These are phyloP conservation scores for Physocladia obscura DNA, from an alignment of 192 early-diverging fungal species.

Conservation along the genomic window DNA sequence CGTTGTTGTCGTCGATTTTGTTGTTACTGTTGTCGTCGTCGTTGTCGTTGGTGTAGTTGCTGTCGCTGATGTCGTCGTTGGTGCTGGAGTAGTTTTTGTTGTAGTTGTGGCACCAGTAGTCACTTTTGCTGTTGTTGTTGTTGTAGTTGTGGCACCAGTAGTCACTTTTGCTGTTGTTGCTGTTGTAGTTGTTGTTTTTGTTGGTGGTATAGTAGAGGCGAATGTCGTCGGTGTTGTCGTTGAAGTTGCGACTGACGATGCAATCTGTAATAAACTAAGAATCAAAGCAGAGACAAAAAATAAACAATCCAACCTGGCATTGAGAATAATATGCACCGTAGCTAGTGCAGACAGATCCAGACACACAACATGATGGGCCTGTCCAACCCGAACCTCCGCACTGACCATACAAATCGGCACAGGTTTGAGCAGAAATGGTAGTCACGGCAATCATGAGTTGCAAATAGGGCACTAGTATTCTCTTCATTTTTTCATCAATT, in stretches of 20 bases:
- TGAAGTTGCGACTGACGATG: too few relatives aligned
- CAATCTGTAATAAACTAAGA: too few relatives aligned
- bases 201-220: too few relatives aligned
- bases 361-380: conserved; percentile 37
- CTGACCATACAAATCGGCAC: conserved; percentile 30
- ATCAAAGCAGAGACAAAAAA: too few relatives aligned
- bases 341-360: conserved; percentile 4
- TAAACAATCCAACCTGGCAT: conserved; percentile 25
- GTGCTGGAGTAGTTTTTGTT: not conserved
- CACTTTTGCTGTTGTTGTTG: not conserved
- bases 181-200: too few relatives aligned
- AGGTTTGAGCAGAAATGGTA: conserved; percentile 2
- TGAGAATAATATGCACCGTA: conserved; percentile 30
- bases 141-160: not conserved
- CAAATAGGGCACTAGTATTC: too few relatives aligned
- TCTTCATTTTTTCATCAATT: too few relatives aligned
- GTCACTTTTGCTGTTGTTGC: too few relatives aligned
- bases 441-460: too few relatives aligned
- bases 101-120: not conserved
- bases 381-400: conserved; percentile 34
- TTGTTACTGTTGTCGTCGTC: not conserved
- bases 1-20: not conserved
- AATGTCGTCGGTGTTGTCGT: too few relatives aligned
- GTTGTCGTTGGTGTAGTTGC: not conserved
- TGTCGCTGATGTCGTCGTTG: not conserved